Evolutionary conservation across 805 yeast genomes (phyloP).

Genomic region (Diddensiella santjacobensis): DNA sequence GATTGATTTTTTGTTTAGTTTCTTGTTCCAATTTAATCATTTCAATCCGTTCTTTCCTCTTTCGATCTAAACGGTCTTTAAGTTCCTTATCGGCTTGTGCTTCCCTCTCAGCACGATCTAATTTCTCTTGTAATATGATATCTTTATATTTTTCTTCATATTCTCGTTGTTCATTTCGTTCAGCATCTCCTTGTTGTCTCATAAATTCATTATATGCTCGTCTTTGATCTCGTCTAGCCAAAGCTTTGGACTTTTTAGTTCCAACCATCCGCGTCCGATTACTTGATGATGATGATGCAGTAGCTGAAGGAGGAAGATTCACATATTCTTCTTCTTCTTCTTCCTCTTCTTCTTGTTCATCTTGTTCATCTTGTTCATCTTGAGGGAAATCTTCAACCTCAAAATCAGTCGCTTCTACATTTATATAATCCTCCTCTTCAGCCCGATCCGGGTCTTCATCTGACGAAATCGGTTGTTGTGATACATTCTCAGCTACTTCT

Average conservation of each 20-base stretch:
- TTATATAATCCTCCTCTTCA: neutral
- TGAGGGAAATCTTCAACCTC: neutral
- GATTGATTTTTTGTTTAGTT: constrained; percentile 18
- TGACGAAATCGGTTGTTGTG: too few relatives aligned
- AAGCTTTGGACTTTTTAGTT: constrained; percentile 33
- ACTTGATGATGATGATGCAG: constrained; percentile 6
- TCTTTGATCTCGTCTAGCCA: constrained; percentile 32
- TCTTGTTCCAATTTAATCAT: constrained; percentile 16
- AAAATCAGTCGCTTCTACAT: too few relatives aligned
- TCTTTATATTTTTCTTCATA: constrained; percentile 32
- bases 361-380: constrained; percentile 3
- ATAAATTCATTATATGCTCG: constrained; percentile 33
- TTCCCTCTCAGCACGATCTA: constrained; percentile 12
- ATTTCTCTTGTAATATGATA: constrained; percentile 28
- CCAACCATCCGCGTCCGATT: constrained; percentile 25
- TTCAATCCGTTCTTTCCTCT: constrained; percentile 23
- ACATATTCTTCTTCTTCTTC: constrained; percentile 4
- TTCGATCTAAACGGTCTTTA: constrained; percentile 21
- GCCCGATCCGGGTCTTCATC: too few relatives aligned
- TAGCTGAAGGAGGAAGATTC: constrained; percentile 5
- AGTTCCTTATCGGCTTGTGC: constrained; percentile 19
- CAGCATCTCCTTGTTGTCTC: constrained; percentile 30
- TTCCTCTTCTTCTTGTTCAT: constrained; percentile 7
- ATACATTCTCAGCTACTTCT: neutral
- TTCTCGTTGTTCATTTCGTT: constrained; percentile 20